Conservation (phyloP, 1,284 basidiomycete species). For the Irpex sp. region DNA sequence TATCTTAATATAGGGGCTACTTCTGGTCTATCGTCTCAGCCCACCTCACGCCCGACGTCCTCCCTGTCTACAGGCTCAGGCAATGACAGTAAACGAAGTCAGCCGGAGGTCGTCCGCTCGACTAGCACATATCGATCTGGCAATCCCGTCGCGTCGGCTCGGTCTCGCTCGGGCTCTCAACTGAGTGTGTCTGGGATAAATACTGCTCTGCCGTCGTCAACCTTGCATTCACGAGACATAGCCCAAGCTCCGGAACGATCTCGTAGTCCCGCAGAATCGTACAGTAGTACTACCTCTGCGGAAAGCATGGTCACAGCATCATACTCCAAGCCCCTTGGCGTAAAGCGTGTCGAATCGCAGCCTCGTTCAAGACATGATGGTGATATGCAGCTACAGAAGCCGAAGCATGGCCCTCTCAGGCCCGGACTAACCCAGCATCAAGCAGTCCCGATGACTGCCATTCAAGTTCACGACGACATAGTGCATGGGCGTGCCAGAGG, state of each 20-base stretch:
- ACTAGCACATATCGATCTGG: neutral
- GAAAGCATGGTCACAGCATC: no score
- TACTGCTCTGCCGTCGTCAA: no score
- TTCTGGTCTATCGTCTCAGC: slow-evolving; percentile 13
- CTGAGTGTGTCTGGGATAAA: slow-evolving; percentile 2
- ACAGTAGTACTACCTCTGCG: no score
- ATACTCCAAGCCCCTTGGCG: no score
- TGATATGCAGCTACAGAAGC: neutral
- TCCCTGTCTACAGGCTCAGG: slow-evolving; percentile 20
- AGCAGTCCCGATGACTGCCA: neutral
- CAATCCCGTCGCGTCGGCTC: neutral
- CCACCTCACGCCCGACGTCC: slow-evolving; percentile 28
- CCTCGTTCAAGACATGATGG: neutral
- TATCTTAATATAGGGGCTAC: slow-evolving; percentile 61
- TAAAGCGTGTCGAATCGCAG: neutral
- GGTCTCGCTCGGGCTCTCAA: slow-evolving; percentile 8
- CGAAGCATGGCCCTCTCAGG: neutral
- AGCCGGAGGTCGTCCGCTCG: neutral
- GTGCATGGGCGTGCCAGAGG: slow-evolving; percentile 18
- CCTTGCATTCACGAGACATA: no score
- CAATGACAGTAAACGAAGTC: neutral
- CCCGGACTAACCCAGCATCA: neutral
- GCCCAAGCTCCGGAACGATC: no score
- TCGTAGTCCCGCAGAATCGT: no score
- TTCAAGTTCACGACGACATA: neutral